Conservation (phyloP, 768 basidiomycete species). For the Boletus sp. region DNA sequence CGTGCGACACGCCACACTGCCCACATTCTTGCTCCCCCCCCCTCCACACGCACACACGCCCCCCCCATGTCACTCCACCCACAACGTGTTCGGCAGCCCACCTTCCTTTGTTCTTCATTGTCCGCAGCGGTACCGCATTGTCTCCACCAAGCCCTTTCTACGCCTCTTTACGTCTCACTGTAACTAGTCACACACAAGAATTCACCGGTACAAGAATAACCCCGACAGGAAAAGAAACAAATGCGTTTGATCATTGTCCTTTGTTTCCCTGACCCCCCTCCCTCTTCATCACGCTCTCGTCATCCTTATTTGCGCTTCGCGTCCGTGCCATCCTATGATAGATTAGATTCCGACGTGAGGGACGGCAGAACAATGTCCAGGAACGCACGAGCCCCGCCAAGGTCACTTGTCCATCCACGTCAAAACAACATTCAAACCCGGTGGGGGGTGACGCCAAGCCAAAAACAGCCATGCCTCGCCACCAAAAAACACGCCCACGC, state of each 20-base stretch:
- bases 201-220: conserved; percentile 4
- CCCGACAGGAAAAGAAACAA: not conserved
- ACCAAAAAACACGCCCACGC: not conserved
- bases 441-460: not conserved
- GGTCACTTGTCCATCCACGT: not conserved
- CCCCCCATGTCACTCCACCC: not conserved
- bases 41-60: conserved; percentile 7
- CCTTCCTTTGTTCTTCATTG: conserved; percentile 2
- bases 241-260: conserved; percentile 1
- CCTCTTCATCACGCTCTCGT: conserved; percentile 1
- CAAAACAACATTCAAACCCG: not conserved
- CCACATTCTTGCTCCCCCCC: not conserved
- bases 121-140: conserved; percentile 23
- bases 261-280: not conserved
- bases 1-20: not conserved
- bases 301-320: conserved; percentile 10
- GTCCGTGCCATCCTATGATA: not conserved
- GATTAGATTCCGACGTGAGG: conserved; percentile 4
- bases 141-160: conserved; percentile 21
- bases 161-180: conserved; percentile 6
- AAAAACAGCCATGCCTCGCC: not conserved
- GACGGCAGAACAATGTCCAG: conserved; percentile 10
- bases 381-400: not conserved
- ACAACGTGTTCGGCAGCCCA: conserved; percentile 21
- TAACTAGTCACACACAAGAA: conserved; percentile 17